Base-by-base conservation (phyloP, 805 yeast genomes). In the Wickerhamomyces chambardii region DNA sequence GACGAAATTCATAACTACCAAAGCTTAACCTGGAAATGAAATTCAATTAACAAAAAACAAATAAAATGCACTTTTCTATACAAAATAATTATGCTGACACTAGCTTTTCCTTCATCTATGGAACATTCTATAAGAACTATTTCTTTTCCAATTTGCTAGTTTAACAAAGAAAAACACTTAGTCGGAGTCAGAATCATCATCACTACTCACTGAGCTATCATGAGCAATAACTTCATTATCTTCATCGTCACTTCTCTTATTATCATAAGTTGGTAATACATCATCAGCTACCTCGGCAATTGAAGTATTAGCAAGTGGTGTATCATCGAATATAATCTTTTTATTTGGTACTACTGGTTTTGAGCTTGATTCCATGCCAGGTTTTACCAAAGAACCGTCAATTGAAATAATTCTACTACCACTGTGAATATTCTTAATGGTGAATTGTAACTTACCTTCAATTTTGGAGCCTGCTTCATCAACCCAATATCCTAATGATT, bases 401-500 rank as follows among this genome's bases (percentile, higher is more conserved):
- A 90, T 70, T 9, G 94, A 80, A 14, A 89, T 77, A 36, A 85
- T 80, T 56, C 78, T 81, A 8, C 95, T 95, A 6, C 89, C 73
- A 12, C 80, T 74, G 38, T 73, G 80, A 36, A 90, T 67, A 19
- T 77, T 66, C 52, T 79, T 83, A 30, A 90, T 75, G 3, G 78
- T 75, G 57, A 92, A 87, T 46, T 67, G 68, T 34, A 90, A 58
- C 56, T 85, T 86, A 4, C 95, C 97, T 45, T 83, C 95, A 15
- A 92, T 66, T 36, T 79, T 76, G 30, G 70, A 64, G 12, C 81
- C 95, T 37, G 74, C 64, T 30, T 66, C 82, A 55, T 90, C 95
- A 11, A 66, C 66, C 98, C 98, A 90, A 55, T 83, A 73, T 2
- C 98, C 98, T 44, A 84, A 64, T 0, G 87, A 78, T 38, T 32